Evolutionary conservation across 176 grass and related monocot species (phyloP).

Genomic region (Pontederia paniculata): DNA sequence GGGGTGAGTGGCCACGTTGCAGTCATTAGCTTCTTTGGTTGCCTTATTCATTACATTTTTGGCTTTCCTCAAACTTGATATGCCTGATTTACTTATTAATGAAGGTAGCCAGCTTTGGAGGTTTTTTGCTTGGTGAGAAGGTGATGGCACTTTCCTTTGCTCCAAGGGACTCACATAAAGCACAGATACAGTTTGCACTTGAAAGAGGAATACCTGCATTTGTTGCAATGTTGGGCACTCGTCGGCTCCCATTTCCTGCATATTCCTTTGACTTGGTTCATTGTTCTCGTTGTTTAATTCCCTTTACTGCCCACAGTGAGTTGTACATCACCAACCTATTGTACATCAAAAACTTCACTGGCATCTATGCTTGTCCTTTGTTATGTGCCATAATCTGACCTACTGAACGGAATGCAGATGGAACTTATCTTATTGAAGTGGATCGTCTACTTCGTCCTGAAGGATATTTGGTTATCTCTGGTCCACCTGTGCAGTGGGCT

Average conservation of each 20-base stretch:
- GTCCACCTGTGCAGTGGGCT: constrained; percentile 75
- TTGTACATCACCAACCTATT: constrained; percentile 11
- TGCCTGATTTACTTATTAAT: constrained; percentile 14
- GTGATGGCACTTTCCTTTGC: constrained; percentile 84
- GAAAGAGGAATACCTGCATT: constrained; percentile 96
- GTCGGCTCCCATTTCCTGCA: constrained; percentile 66
- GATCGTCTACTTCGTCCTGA: constrained; percentile 77
- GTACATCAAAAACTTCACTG: constrained; percentile 1
- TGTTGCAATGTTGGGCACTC: constrained; percentile 90
- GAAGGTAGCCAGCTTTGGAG: constrained; percentile 95
- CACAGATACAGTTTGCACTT: constrained; percentile 94
- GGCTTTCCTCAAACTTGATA: background rate
- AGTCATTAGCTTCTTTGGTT: constrained; percentile 6
- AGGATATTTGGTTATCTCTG: constrained; percentile 84
- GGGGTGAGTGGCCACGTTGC: constrained; percentile 49
- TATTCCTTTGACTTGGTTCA: constrained; percentile 87
- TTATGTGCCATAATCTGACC: constrained; percentile 11
- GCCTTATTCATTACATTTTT: background rate
- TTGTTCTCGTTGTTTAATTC: constrained; percentile 88
- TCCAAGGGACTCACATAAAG: constrained; percentile 96
- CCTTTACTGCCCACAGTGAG: constrained; percentile 88
- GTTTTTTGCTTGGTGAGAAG: constrained; percentile 84
- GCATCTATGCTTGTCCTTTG: background rate
- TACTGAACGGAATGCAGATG: constrained; percentile 43
- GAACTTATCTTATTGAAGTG: constrained; percentile 82